Base-by-base conservation (phyloP, 2,329 filamentous ascomycete genomes). In the Penicillium expansum region DNA sequence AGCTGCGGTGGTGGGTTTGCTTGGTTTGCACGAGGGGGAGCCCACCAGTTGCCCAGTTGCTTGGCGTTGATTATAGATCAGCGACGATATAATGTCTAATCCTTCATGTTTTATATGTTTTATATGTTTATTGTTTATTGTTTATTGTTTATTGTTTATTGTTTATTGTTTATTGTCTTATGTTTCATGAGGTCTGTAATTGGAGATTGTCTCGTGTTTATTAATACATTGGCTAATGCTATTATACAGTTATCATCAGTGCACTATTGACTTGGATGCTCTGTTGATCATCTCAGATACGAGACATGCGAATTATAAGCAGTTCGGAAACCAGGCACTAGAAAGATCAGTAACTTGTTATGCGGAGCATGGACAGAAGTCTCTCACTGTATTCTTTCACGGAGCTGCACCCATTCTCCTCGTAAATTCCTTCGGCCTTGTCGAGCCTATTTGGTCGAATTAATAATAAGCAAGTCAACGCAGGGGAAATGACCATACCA, bases 361-460 rank as follows among this genome's bases (percentile, higher is more conserved):
- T 41, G 41, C 16, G 7, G 10, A n/a, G 20, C 14, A 6, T 5
- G 1, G 16, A 24, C 3, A 20, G 3, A 8, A 47, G 47, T 18
- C n/a, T 43, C 70, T 69, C 65, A 74, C 73, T 56, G 37, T 67
- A 69, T 32, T 53, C 59, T 39, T 62, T 63, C 20, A 71, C 59
- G 16, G 59, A 59, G 24, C 62, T 60, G 57, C 77, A 79, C 11
- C 73, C 75, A 56, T 67, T 76, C 33, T 77, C 69, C 14, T 69
- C 67, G 59, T 73, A 77, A n/a, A 69, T 66, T 7, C 55, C 55
- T 50, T 77, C 63, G 5, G 78, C 78, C 62, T 76, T 70, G 29
- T 72, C 68, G 16, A 78, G 67, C 73, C 74, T 76, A 48, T 9
- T 16, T 9, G 42, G 6, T 4, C 18, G 54, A 5, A 41, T 69